These are phyloP conservation scores for Strombidium stylifer DNA, from an alignment of 73 alveolate genomes.

Conservation along the genomic window DNA sequence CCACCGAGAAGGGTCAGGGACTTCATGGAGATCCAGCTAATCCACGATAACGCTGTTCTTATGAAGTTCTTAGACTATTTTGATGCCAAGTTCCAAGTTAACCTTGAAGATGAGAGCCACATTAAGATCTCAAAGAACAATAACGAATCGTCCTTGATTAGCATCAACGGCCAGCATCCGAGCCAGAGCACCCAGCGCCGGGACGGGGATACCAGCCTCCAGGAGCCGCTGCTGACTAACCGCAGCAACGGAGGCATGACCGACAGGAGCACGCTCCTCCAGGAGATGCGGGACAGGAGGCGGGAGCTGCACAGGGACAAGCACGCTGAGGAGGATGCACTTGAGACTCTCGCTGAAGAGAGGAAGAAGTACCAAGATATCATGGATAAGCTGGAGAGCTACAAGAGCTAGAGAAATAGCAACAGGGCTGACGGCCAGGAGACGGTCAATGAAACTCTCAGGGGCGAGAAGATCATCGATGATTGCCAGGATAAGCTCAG, in stretches of 20 bases:
- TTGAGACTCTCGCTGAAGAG: too few species aligned
- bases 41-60: conserved; percentile 22
- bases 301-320: conserved; percentile 1
- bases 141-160: background rate
- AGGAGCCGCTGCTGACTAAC: background rate
- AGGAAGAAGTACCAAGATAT: conserved; percentile 19
- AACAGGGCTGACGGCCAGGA: background rate
- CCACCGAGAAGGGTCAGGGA: too few species aligned
- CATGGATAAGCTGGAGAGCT: conserved; percentile 19
- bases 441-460: too few species aligned
- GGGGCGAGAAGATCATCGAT: too few species aligned
- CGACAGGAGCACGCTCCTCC: background rate
- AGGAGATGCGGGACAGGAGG: conserved; percentile 30
- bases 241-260: background rate
- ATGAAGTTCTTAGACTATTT: conserved; percentile 4
- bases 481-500: too few species aligned
- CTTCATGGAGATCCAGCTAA: conserved; percentile 29
- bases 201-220: background rate
- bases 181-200: background rate
- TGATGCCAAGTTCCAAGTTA: background rate
- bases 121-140: background rate
- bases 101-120: background rate
- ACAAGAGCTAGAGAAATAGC: background rate
- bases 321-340: too few species aligned
- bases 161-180: background rate